phyloP scores from a whole-genome alignment of 805 yeast species.

The Hanseniaspora meyeri region DNA sequence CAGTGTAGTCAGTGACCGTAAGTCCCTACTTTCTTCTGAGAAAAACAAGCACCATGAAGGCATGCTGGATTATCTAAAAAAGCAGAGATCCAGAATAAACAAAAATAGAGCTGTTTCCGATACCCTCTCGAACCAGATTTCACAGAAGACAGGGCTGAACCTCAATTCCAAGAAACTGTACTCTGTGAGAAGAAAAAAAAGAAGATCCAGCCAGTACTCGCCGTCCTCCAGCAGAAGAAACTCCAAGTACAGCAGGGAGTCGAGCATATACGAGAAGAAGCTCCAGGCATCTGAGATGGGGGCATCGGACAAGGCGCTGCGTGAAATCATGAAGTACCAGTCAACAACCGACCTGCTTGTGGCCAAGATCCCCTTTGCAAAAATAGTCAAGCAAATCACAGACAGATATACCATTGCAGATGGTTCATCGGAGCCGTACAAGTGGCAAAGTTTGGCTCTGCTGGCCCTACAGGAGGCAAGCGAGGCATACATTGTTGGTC shows the following conservation, averaged over 20 bases:
- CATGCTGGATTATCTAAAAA: constrained; percentile 5
- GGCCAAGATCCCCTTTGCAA: constrained; percentile 64
- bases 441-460: constrained; percentile 72
- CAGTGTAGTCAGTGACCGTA: neutral
- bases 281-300: constrained; percentile 18
- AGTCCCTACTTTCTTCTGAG: neutral
- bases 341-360: constrained; percentile 54
- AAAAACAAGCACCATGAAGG: neutral
- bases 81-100: constrained; percentile 6
- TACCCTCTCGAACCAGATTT: constrained; percentile 2
- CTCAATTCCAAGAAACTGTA: constrained; percentile 1
- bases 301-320: constrained; percentile 55
- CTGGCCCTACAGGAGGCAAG: constrained; percentile 71
- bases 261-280: constrained; percentile 38
- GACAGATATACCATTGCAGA: constrained; percentile 36
- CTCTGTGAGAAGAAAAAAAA: neutral
- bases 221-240: constrained; percentile 13
- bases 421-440: constrained; percentile 34
- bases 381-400: constrained; percentile 63
- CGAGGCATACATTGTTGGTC: constrained; percentile 62
- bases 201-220: neutral
- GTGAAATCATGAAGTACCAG: constrained; percentile 59
- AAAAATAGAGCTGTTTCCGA: constrained; percentile 1
- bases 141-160: constrained; percentile 6
- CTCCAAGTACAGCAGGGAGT: constrained; percentile 14